Conservation (phyloP, 441 rosid species). For the Adansonia rubrostipa region DNA sequence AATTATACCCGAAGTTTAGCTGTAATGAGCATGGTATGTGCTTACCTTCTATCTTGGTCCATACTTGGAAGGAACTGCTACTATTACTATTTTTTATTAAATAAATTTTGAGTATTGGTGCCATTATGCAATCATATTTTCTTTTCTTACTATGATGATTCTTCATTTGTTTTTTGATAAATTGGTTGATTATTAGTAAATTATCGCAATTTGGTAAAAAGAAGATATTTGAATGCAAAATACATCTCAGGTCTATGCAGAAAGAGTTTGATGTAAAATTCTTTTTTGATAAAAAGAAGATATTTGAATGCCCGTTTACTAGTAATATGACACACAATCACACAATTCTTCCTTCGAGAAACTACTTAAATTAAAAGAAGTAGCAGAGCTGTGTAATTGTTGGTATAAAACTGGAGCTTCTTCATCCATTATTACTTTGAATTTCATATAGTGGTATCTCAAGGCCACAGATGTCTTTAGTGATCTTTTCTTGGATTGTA, state of each 20-base stretch:
- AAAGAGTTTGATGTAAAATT: slow-evolving; percentile 7
- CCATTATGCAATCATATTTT: neutral
- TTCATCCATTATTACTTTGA: neutral
- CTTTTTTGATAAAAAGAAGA: neutral
- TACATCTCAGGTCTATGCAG: neutral
- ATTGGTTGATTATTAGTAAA: neutral
- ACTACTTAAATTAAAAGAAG: neutral
- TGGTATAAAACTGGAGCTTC: neutral
- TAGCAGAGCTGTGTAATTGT: neutral
- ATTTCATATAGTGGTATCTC: neutral
- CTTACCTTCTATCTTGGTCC: slow-evolving; percentile 20
- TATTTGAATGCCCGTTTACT: neutral
- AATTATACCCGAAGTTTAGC: slow-evolving; percentile 98
- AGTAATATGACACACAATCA: slow-evolving; percentile 1
- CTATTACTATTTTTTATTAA: neutral
- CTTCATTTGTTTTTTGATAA: neutral
- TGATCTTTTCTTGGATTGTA: neutral
- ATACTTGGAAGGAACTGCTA: neutral
- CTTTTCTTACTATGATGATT: slow-evolving; percentile 3
- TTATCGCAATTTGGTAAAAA: neutral
- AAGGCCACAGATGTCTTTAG: neutral
- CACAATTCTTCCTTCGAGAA: neutral
- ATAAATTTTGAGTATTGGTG: neutral
- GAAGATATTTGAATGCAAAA: neutral
- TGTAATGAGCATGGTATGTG: slow-evolving; percentile 97